Evolutionary conservation across 352 stramenopile genomes (phyloP).

Genomic region (Pythium sukuiense): DNA sequence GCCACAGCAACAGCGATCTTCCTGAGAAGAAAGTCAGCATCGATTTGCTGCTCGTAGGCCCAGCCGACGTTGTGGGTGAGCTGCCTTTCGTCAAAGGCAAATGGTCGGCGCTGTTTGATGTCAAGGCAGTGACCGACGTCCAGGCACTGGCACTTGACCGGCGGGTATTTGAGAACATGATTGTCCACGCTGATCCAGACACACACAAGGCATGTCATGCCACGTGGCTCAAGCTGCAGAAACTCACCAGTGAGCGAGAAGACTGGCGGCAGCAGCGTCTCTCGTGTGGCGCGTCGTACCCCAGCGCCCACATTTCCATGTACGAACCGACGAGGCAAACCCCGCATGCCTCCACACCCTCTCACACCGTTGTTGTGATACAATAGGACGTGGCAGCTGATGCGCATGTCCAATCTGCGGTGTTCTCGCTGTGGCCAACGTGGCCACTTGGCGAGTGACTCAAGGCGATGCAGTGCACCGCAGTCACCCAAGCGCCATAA

Average conservation of each 20-base stretch:
- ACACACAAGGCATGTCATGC: constrained; percentile 41
- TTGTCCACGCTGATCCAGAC: constrained; percentile 43
- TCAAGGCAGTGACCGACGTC: constrained; percentile 67
- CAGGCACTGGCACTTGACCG: constrained; percentile 64
- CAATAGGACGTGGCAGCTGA: constrained; percentile 66
- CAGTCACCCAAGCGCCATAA: constrained; percentile 19
- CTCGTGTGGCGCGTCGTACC: constrained; percentile 62
- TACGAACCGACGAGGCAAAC: constrained; percentile 23
- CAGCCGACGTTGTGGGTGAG: constrained; percentile 63
- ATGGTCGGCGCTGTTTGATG: constrained; percentile 51
- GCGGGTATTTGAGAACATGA: constrained; percentile 59
- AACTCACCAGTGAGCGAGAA: constrained; percentile 54
- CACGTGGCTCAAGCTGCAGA: constrained; percentile 46
- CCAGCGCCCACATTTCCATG: constrained; percentile 70
- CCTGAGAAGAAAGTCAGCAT: constrained; percentile 75
- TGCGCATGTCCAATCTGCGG: constrained; percentile 70
- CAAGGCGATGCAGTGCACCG: constrained; percentile 39
- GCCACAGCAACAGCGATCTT: constrained; percentile 21
- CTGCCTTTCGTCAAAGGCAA: constrained; percentile 58
- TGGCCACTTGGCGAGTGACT: constrained; percentile 53
- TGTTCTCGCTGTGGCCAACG: constrained; percentile 58
- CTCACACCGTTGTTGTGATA: neutral
- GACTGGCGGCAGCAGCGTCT: constrained; percentile 77
- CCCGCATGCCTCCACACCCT: neutral
- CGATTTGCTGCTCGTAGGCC: constrained; percentile 56